Conservation (phyloP, 768 basidiomycete genomes). For the Leccinum subgranulosum region DNA sequence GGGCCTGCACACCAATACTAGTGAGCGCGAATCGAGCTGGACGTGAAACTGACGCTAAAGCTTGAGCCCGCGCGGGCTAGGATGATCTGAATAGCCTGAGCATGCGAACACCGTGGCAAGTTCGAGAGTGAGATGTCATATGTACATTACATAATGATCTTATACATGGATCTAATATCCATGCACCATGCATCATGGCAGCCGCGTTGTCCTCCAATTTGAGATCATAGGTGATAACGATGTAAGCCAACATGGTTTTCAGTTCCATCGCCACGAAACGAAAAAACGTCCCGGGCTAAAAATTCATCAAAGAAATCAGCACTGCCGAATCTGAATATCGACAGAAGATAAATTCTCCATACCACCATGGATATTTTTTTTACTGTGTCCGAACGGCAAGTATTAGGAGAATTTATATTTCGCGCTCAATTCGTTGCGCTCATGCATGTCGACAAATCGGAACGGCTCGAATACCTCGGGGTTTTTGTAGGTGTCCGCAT, state of each 20-base stretch:
- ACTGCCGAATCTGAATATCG: not conserved
- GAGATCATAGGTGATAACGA: not conserved
- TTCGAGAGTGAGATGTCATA: no score
- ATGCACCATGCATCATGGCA: no score
- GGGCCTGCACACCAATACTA: no score
- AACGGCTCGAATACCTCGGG: not conserved
- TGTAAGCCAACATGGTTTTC: not conserved
- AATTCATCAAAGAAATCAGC: not conserved
- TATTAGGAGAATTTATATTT: not conserved
- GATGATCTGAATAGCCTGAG: no score
- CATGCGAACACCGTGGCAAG: no score
- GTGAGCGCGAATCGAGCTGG: no score
- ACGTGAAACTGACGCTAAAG: no score
- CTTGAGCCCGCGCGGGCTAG: no score
- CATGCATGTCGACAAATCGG: not conserved
- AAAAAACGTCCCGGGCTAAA: not conserved
- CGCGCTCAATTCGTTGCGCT: not conserved
- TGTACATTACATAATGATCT: no score
- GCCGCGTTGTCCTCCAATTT: not conserved
- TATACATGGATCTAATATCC: no score
- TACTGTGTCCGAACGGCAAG: not conserved
- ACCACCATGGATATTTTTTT: not conserved
- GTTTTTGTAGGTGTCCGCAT: not conserved
- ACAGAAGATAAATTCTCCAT: not conserved
- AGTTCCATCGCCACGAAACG: not conserved